phyloP scores from a whole-genome alignment of 169 alveolate species.

The Eimeria sp. region DNA sequence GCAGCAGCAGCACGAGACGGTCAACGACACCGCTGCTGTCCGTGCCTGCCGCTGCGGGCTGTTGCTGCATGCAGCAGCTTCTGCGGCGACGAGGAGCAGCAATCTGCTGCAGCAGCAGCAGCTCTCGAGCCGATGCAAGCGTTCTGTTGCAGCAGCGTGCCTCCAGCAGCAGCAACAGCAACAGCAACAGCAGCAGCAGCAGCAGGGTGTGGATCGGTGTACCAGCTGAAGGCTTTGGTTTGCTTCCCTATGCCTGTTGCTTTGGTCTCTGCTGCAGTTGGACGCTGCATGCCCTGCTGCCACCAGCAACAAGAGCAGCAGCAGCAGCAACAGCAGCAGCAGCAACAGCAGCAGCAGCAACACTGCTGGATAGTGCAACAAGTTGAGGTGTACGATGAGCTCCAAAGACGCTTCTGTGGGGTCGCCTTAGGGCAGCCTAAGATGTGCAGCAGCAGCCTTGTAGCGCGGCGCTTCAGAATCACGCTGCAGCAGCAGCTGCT shows the following conservation, averaged over 20 bases:
- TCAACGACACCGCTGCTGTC: neutral
- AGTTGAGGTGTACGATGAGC: conserved; percentile 62
- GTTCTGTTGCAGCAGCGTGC: neutral
- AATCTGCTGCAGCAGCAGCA: conserved; percentile 64
- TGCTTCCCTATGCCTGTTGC: conserved; percentile 37
- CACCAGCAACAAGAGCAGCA: conserved; percentile 40
- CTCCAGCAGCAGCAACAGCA: neutral
- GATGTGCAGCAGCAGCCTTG: neutral
- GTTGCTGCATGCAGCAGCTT: conserved; percentile 38
- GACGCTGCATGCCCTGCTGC: neutral
- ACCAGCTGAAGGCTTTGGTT: neutral
- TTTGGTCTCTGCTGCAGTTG: conserved; percentile 51
- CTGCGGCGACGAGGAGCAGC: conserved; percentile 49
- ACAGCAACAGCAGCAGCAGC: conserved; percentile 55
- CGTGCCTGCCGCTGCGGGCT: conserved; percentile 49
- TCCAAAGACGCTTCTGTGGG: neutral
- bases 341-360: conserved; percentile 43
- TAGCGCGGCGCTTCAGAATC: conserved; percentile 55
- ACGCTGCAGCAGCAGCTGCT: conserved; percentile 53
- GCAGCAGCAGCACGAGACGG: neutral
- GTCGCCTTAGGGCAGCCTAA: neutral
- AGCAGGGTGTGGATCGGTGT: neutral
- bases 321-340: conserved; percentile 56
- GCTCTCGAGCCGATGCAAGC: conserved; percentile 66
- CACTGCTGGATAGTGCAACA: conserved; percentile 54